Conservation (phyloP, 208 protist species). For the Trypanosoma lewisi region DNA sequence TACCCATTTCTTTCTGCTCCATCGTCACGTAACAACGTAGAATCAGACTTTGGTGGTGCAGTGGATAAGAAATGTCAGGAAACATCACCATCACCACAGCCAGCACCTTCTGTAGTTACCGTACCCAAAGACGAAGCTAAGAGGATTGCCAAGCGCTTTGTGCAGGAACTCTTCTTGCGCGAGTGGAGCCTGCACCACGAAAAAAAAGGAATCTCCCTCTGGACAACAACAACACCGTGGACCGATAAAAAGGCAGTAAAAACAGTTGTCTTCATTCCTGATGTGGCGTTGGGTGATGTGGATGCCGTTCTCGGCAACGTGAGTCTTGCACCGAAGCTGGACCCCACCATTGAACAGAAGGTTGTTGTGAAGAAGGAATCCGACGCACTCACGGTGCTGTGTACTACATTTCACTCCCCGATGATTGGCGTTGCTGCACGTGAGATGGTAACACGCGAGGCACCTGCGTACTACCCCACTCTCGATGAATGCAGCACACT, state of each 20-base stretch:
- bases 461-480: conserved; percentile 30
- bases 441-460: conserved; percentile 30
- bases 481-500: conserved; percentile 14
- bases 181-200: conserved; percentile 18
- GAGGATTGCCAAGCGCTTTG: conserved; percentile 24
- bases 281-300: conserved; percentile 26
- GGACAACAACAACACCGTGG: conserved; percentile 19
- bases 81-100: too few species aligned
- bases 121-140: conserved; percentile 1
- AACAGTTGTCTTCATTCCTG: conserved; percentile 24
- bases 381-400: conserved; percentile 10
- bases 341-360: conserved; percentile 20
- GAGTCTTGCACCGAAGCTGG: conserved; percentile 18
- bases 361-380: conserved; percentile 15
- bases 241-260: conserved; percentile 30
- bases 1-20: conserved; percentile 28
- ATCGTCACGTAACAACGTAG: conserved; percentile 19
- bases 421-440: conserved; percentile 25
- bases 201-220: conserved; percentile 20
- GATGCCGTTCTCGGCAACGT: conserved; percentile 31
- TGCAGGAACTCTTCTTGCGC: conserved; percentile 28
- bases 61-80: too few species aligned
- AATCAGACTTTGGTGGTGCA: not conserved
- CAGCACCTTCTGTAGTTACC: not conserved
- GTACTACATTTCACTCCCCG: conserved; percentile 27